A percentile compares a stretch with the other conserved stretches of the same genome.
Evolutionary conservation across 2,329 filamentous ascomycete species (phyloP).

Genomic region (Fusarium phyllophilum): DNA sequence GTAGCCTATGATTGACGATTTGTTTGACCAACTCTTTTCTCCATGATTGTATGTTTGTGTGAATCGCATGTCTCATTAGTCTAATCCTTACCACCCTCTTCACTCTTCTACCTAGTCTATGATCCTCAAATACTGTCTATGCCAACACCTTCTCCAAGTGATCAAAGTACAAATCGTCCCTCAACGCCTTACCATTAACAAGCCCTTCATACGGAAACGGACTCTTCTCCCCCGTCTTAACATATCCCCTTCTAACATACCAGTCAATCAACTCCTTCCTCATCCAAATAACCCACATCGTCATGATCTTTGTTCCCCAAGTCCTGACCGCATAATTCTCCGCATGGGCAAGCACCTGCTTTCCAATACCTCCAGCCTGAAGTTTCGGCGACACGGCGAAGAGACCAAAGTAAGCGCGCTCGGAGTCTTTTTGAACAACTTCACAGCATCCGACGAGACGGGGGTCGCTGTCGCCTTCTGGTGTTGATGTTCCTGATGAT

Average conservation of each 20-base stretch:
- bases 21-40: neutral
- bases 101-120: neutral
- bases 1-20: conserved; percentile 32
- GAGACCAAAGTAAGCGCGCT: conserved; percentile 57
- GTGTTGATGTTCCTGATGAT: conserved; percentile 16
- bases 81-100: neutral
- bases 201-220: conserved; percentile 56
- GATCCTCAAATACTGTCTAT: neutral
- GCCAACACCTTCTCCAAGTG: conserved; percentile 54
- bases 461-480: conserved; percentile 31
- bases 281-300: conserved; percentile 57
- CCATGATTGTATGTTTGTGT: neutral
- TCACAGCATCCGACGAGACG: conserved; percentile 58
- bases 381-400: conserved; percentile 57
- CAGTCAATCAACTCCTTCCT: conserved; percentile 57
- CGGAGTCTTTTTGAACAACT: conserved; percentile 45
- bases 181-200: conserved; percentile 49
- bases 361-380: conserved; percentile 58
- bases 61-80: neutral
- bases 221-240: conserved; percentile 50
- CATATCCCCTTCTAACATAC: conserved; percentile 58
- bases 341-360: conserved; percentile 53
- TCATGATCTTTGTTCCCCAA: conserved; percentile 50
- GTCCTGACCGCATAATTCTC: conserved; percentile 51
- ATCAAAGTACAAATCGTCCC: conserved; percentile 57